A percentile compares a stretch with the other conserved stretches of the same genome.
Conservation (phyloP, 208 protist genomes). For the Strigomonas culicis region DNA sequence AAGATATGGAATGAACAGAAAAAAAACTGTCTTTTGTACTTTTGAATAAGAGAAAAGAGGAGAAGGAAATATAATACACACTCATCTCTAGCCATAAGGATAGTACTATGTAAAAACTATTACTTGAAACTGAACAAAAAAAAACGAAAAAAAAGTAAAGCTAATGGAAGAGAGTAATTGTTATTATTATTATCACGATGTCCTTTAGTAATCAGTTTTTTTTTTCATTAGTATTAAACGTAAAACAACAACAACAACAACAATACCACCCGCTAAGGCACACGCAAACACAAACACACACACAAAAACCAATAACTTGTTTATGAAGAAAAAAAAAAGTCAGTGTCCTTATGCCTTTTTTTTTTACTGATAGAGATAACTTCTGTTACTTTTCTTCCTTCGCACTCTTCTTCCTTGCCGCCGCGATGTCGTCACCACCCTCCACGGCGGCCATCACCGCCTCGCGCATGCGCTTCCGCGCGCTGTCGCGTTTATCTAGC, state of each 20-base stretch:
- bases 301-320: no score
- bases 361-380: neutral
- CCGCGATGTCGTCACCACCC: neutral
- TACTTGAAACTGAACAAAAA: no score
- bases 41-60: constrained; percentile 3
- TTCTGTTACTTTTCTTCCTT: neutral
- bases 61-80: neutral
- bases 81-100: no score
- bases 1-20: neutral
- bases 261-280: no score
- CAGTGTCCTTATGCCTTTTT: no score
- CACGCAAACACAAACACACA: no score
- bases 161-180: no score
- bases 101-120: no score
- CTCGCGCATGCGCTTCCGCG: neutral
- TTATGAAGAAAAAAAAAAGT: no score
- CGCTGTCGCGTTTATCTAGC: neutral
- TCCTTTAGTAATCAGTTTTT: neutral
- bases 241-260: no score
- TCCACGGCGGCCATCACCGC: neutral
- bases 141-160: no score
- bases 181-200: neutral
- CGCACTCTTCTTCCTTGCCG: neutral
- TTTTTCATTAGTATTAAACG: neutral
- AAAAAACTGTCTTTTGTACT: neutral